Evolutionary conservation across 371 early-diverging fungal species (phyloP).

Genomic region (Mortierella sp.): DNA sequence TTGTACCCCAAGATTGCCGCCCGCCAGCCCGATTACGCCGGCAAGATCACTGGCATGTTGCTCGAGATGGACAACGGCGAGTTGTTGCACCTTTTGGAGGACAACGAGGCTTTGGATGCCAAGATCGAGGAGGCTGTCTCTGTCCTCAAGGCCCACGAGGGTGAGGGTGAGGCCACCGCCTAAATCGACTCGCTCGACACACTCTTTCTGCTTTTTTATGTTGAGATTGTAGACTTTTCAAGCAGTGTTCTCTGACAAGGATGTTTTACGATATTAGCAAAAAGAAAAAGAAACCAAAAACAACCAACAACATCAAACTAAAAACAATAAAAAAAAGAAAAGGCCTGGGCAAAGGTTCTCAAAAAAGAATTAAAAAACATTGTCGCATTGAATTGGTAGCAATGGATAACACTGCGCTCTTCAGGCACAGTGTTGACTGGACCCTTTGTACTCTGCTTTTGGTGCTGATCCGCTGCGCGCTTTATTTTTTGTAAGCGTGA

Average conservation of each 20-base stretch:
- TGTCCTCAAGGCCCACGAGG: constrained; percentile 84
- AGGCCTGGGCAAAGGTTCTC: constrained; percentile 16
- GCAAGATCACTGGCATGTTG: constrained; percentile 99
- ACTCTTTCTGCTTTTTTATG: background rate
- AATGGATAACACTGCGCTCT: too few relatives aligned
- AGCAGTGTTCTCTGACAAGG: background rate
- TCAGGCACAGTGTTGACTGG: too few relatives aligned
- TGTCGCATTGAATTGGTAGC: background rate
- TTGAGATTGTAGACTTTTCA: constrained; percentile 1
- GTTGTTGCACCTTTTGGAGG: constrained; percentile 90
- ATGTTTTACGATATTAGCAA: constrained; percentile 11
- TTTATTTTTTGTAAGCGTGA: background rate
- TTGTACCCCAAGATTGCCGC: constrained; percentile 83
- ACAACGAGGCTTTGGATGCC: constrained; percentile 75
- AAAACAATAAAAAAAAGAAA: constrained; percentile 3
- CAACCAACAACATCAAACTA: background rate
- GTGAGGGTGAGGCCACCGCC: constrained; percentile 29
- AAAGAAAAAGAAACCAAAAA: background rate
- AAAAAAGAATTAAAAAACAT: constrained; percentile 5
- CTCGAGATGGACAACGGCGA: constrained; percentile 98
- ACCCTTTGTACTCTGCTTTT: background rate
- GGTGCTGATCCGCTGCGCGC: constrained; percentile 19
- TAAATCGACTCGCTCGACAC: background rate
- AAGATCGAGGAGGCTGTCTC: constrained; percentile 90
- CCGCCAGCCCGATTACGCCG: constrained; percentile 84